phyloP scores from a whole-genome alignment of 768 basidiomycete genomes.

The Amylocystis lapponica region DNA sequence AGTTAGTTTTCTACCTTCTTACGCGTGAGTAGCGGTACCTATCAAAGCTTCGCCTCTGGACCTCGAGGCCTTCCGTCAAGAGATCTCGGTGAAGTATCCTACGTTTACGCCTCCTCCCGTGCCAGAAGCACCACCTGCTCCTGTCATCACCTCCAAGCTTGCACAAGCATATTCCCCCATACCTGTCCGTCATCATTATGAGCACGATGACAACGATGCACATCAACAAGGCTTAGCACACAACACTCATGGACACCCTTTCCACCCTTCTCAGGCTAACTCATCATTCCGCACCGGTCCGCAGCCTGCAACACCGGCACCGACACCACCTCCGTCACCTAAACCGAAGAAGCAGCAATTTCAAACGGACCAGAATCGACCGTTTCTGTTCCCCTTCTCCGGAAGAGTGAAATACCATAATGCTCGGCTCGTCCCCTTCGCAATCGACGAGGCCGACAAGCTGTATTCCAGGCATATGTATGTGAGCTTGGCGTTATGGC shows the following conservation, averaged over 20 bases:
- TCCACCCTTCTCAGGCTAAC: slow-evolving; percentile 29
- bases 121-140: slow-evolving; percentile 12
- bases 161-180: slow-evolving; percentile 92
- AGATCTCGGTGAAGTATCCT: slow-evolving; percentile 93
- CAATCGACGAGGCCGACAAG: slow-evolving; percentile 92
- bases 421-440: slow-evolving; percentile 80
- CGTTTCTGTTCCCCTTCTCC: slow-evolving; percentile 95
- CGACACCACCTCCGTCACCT: slow-evolving; percentile 75
- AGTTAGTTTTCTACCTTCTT: slow-evolving; percentile 1
- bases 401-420: slow-evolving; percentile 44
- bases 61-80: slow-evolving; percentile 82
- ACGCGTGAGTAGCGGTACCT: slow-evolving; percentile 38
- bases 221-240: slow-evolving; percentile 37
- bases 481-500: slow-evolving; percentile 78
- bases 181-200: slow-evolving; percentile 91
- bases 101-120: slow-evolving; percentile 70
- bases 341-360: slow-evolving; percentile 99
- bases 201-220: slow-evolving; percentile 68
- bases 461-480: slow-evolving; percentile 90
- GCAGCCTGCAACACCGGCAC: slow-evolving; percentile 86
- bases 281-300: slow-evolving; percentile 39
- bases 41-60: slow-evolving; percentile 92
- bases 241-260: slow-evolving; percentile 26
- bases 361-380: slow-evolving; percentile 91
- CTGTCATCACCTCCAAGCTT: slow-evolving; percentile 53